A percentile compares a stretch with the other conserved stretches of the same genome.
Evolutionary conservation across 768 basidiomycete species (phyloP).

Genomic region (Hericium rajendrae): DNA sequence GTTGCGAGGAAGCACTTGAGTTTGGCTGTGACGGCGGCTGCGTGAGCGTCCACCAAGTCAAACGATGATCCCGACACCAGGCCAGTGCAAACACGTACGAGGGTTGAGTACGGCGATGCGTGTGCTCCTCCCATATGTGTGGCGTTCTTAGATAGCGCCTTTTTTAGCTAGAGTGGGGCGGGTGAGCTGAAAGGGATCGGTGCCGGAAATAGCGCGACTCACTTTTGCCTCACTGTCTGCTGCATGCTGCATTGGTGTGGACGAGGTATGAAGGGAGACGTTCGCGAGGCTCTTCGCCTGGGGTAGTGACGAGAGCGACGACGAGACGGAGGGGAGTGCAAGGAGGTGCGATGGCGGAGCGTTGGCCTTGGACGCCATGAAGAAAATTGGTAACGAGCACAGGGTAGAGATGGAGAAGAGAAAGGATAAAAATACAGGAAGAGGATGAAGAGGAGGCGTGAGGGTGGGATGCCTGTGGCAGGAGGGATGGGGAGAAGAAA

Average conservation of each 20-base stretch:
- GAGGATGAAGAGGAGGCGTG: not conserved
- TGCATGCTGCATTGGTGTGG: constrained; percentile 54
- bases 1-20: constrained; percentile 16
- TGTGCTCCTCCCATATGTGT: constrained; percentile 24
- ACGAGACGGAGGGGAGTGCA: constrained; percentile 65
- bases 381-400: constrained; percentile 12
- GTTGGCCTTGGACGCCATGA: constrained; percentile 25
- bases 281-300: constrained; percentile 62
- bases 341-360: constrained; percentile 44
- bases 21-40: constrained; percentile 16
- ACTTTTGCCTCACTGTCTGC: constrained; percentile 76
- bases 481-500: constrained; percentile 10
- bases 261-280: constrained; percentile 54
- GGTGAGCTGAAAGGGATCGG: not conserved
- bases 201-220: constrained; percentile 7
- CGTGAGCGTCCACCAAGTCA: constrained; percentile 5
- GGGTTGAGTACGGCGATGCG: constrained; percentile 13
- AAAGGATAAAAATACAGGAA: constrained; percentile 12
- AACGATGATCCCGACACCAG: not conserved
- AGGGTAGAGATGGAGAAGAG: not conserved
- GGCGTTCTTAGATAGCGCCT: constrained; percentile 42
- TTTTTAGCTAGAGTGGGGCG: constrained; percentile 40
- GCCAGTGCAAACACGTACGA: constrained; percentile 6
- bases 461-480: not conserved
- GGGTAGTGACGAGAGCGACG: constrained; percentile 56